Base-by-base conservation (phyloP, 208 protist genomes). In the Trypanosoma cruzi region DNA sequence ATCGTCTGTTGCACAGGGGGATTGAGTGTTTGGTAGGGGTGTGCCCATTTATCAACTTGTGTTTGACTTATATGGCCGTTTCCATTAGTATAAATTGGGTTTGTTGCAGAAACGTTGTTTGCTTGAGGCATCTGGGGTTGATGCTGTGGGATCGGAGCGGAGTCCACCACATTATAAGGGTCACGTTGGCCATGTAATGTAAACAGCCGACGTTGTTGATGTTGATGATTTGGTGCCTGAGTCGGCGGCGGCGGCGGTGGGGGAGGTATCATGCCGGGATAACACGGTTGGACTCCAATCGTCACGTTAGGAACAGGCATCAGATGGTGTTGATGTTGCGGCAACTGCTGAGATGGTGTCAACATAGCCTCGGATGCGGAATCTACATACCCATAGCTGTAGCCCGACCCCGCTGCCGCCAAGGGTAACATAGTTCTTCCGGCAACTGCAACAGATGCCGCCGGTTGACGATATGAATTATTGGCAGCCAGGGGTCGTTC, bases 241-340 rank as follows among this genome's bases (percentile, higher is more conserved):
- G 18, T 28, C 44, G 28, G 56, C 60, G 44, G 66, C 32, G 46
- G 53, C 54, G 48, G 69, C 16, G 29, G 70, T 36, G 50, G 58
- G 16, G 22, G 40, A 1, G 54, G 40, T 32, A 69, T 57, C 31
- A 69, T 64, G 16, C 57, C 55, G 4, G 71, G 59, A 44, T 75
- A 77, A 62, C 71, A 73, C 3, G 57, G 8, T 63, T 78, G 77
- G 28, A 54, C 70, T 14, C 67, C 66, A 58, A 72, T 52, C 29
- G 66, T 62, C 57, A 78, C 42, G 26, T 49, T 63, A 16, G 67
- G 71, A 31, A 65, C 46, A 58, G 28, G 29, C 0, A 64, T 64
- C 28, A 37, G 42, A 32, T 63, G 61, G n/a, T 61, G 71, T 24
- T 60, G 76, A n/a, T 22, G 57, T 40, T 68, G 71, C 55, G 62